Conservation (phyloP, 1,139 yeast genomes). For the Saccharomyces hybrid region DNA sequence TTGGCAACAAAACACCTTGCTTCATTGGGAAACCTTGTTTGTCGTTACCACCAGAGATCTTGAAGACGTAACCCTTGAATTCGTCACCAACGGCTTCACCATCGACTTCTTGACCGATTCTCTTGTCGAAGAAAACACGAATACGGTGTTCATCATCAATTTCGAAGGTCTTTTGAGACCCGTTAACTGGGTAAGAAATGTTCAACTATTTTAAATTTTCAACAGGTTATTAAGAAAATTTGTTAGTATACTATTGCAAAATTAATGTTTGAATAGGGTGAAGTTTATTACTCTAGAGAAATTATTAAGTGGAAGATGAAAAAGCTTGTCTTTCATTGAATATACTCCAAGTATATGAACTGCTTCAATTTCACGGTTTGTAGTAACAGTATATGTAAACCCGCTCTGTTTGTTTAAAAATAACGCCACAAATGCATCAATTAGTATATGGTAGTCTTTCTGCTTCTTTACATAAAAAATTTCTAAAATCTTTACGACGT, state of each 20-base stretch:
- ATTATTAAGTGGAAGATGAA: neutral
- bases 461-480: neutral
- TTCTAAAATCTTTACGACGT: neutral
- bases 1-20: conserved; percentile 99
- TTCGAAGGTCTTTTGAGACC: conserved; percentile 96
- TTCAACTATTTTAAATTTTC: conserved; percentile 53
- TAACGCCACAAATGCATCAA: neutral
- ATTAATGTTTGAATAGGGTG: neutral
- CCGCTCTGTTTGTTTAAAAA: neutral
- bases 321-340: neutral
- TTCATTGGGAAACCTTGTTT: conserved; percentile 99
- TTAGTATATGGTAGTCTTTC: neutral
- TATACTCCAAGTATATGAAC: neutral
- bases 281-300: neutral
- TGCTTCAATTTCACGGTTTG: neutral
- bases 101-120: conserved; percentile 99
- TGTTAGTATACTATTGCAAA: neutral
- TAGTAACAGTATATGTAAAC: neutral
- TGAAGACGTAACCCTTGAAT: conserved; percentile 98
- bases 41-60: conserved; percentile 99
- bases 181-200: conserved; percentile 99
- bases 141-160: conserved; percentile 99
- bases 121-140: conserved; percentile 98
- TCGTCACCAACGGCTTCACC: conserved; percentile 98
- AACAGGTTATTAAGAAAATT: neutral